Conservation (phyloP, 495 filamentous ascomycete genomes). For the Diplogelasinospora grovesii region DNA sequence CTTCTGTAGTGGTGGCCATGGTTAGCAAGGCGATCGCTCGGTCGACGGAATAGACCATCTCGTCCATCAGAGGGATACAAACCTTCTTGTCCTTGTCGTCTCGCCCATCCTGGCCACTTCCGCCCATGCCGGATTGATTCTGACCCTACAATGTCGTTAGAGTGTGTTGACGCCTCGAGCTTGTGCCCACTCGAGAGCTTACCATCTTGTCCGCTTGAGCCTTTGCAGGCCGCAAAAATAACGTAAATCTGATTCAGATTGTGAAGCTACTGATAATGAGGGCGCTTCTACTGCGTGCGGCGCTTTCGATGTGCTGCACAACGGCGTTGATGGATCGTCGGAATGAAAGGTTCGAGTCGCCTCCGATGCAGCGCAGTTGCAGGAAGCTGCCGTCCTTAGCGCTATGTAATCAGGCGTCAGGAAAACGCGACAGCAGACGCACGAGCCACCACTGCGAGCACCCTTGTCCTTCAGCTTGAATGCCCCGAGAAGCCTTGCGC, state of each 20-base stretch:
- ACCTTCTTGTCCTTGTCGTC: conserved; percentile 97
- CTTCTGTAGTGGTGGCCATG: conserved; percentile 54
- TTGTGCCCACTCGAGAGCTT: background rate
- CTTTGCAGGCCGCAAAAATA: too few relatives aligned
- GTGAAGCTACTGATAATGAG: too few relatives aligned
- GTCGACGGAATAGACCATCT: conserved; percentile 1
- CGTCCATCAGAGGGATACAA: conserved; percentile 20
- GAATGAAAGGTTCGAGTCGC: background rate
- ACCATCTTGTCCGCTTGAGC: conserved; percentile 23
- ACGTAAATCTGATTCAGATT: too few relatives aligned
- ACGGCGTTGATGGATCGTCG: background rate
- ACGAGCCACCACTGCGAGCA: background rate
- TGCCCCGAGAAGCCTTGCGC: background rate
- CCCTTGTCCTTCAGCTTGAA: background rate
- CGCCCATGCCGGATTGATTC: conserved; percentile 82
- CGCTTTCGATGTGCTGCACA: background rate
- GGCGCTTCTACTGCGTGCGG: too few relatives aligned
- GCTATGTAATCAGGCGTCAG: conserved; percentile 19
- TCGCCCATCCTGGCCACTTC: conserved; percentile 63
- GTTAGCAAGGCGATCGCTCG: conserved; percentile 12
- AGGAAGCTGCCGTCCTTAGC: conserved; percentile 1
- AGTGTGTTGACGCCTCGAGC: background rate
- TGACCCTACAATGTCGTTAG: conserved; percentile 59
- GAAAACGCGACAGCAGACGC: background rate
- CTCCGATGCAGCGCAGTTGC: background rate